Conservation (phyloP, 345 rosid genomes). For the Dovyalis caffra region DNA sequence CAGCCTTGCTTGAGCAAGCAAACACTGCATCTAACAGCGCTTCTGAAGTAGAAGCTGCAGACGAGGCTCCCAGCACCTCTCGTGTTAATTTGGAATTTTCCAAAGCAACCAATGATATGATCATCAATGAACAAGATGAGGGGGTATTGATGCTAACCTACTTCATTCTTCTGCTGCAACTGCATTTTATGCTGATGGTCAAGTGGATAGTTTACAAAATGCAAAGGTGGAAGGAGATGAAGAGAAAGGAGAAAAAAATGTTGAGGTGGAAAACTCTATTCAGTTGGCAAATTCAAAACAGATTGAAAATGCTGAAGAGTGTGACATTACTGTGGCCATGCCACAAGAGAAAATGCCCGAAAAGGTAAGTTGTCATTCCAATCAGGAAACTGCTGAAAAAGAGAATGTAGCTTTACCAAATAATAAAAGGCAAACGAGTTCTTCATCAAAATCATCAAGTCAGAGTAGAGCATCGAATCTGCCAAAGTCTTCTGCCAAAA, state of each 20-base stretch:
- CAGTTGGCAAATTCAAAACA: conserved; percentile 26
- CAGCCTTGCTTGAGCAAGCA: conserved; percentile 37
- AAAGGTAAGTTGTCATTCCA: conserved; percentile 27
- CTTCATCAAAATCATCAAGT: conserved; percentile 30
- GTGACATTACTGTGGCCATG: conserved; percentile 17
- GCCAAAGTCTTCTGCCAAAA: conserved; percentile 30
- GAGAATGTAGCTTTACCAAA: conserved; percentile 28
- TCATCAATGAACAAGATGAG: conserved; percentile 23
- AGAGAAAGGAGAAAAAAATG: conserved; percentile 16
- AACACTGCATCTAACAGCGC: conserved; percentile 10
- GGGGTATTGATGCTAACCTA: conserved; percentile 20
- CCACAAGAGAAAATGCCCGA: conserved; percentile 23
- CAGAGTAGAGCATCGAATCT: conserved; percentile 28
- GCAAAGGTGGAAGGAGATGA: conserved; percentile 18
- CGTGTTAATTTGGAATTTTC: conserved; percentile 17
- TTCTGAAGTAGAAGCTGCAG: conserved; percentile 17
- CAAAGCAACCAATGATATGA: conserved; percentile 8
- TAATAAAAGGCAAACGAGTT: conserved; percentile 38
- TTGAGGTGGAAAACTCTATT: conserved; percentile 12
- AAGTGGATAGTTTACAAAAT: conserved; percentile 18
- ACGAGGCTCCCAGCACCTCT: conserved; percentile 4
- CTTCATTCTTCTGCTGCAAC: conserved; percentile 14
- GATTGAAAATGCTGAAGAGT: conserved; percentile 21
- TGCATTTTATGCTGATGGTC: conserved; percentile 13
- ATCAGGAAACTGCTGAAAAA: conserved; percentile 35